Conservation (phyloP, 1,139 yeast genomes). For the Yamadazyma conglobata region DNA sequence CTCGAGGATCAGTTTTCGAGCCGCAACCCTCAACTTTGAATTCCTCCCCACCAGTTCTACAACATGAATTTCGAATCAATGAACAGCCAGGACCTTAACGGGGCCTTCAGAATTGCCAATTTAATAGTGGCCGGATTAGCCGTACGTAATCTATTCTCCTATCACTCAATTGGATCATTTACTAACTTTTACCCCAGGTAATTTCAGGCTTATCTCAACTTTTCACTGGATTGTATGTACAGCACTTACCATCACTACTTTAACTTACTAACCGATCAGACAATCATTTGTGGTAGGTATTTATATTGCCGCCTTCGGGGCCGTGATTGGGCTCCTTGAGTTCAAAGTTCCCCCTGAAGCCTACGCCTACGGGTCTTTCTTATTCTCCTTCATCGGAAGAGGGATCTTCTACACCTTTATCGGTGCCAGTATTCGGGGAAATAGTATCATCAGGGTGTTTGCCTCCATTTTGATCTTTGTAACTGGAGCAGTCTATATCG, state of each 20-base stretch:
- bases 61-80: conserved; percentile 23
- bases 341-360: conserved; percentile 67
- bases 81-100: conserved; percentile 37
- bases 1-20: no score
- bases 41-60: background rate
- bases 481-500: conserved; percentile 56
- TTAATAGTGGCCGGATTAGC: conserved; percentile 59
- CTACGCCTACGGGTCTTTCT: conserved; percentile 70
- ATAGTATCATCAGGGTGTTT: conserved; percentile 52
- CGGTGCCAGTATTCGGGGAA: conserved; percentile 61
- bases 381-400: conserved; percentile 81
- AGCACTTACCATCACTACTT: no score
- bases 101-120: conserved; percentile 62
- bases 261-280: conserved; percentile 23
- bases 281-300: conserved; percentile 53
- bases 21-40: no score
- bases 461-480: conserved; percentile 53
- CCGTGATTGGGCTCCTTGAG: conserved; percentile 54
- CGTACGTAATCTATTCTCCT: conserved; percentile 32
- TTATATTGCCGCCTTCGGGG: conserved; percentile 55
- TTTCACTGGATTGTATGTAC: conserved; percentile 52
- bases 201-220: conserved; percentile 60
- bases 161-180: background rate
- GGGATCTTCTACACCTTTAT: conserved; percentile 70
- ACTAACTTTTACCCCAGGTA: conserved; percentile 23